Conservation (phyloP, 1,284 basidiomycete species). For the Puccinia novopanici region DNA sequence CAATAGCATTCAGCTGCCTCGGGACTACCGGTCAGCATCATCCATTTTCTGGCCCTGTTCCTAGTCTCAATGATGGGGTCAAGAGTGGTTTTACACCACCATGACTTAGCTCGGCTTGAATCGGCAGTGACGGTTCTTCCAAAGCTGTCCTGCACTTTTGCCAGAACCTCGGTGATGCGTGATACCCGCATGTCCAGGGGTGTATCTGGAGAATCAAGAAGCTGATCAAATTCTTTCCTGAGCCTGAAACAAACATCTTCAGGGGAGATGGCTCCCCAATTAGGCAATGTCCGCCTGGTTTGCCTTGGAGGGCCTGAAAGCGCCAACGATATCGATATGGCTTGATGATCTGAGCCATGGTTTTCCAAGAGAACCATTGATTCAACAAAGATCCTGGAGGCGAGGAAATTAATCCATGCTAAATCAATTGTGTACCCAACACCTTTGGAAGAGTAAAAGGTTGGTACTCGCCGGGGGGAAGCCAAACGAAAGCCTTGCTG, state of each 20-base stretch:
- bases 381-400: neutral
- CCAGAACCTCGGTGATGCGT: no score
- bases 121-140: neutral
- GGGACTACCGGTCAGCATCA: no score
- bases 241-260: no score
- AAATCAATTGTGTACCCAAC: neutral
- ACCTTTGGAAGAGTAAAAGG: neutral
- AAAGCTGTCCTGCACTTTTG: neutral
- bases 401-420: neutral
- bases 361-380: neutral
- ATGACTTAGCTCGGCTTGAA: neutral
- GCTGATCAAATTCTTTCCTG: no score
- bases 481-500: neutral
- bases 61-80: neutral
- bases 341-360: neutral
- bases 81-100: neutral
- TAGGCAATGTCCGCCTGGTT: accelerated
- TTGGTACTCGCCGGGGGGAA: conserved; percentile 3
- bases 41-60: neutral
- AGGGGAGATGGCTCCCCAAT: neutral
- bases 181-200: no score
- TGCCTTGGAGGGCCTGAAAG: no score
- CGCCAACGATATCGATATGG: neutral
- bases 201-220: no score
- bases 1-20: no score